Conservation (phyloP, 163 green algal genomes). For the Scenedesmus sp. region DNA sequence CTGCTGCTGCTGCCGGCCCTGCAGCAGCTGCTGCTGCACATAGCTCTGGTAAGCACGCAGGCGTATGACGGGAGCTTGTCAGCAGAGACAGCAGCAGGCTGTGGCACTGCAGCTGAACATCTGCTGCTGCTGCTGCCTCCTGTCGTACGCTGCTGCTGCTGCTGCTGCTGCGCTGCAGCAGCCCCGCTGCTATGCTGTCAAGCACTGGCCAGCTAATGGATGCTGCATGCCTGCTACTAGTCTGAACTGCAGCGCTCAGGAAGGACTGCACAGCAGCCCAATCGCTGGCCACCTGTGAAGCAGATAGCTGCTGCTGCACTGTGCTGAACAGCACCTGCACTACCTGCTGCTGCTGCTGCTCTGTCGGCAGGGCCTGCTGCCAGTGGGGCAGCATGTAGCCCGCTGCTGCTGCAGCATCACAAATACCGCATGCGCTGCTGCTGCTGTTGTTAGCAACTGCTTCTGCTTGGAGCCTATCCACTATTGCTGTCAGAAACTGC, state of each 20-base stretch:
- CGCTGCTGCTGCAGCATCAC: constrained; percentile 37
- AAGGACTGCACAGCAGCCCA: neutral
- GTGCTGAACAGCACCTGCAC: neutral
- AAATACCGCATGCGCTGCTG: neutral
- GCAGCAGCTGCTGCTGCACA: constrained; percentile 1
- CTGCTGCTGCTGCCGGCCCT: neutral
- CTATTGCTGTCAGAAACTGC: neutral
- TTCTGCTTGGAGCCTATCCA: neutral
- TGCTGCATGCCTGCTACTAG: neutral
- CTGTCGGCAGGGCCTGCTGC: neutral
- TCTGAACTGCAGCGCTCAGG: constrained; percentile 3
- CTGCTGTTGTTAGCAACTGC: neutral
- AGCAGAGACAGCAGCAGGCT: neutral
- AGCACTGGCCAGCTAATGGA: neutral
- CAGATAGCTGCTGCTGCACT: neutral
- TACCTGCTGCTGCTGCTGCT: constrained; percentile 23
- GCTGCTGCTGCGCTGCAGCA: neutral
- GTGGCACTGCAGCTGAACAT: neutral
- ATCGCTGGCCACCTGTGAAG: neutral
- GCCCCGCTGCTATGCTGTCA: neutral
- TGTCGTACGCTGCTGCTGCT: neutral
- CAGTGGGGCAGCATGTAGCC: constrained; percentile 19
- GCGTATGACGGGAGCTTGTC: neutral
- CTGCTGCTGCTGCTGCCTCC: neutral
- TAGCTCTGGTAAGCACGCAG: constrained; percentile 1